Evolutionary conservation across 352 stramenopile genomes (phyloP), one percentile per base, ranked within the genome.

Genomic region (Globisporangium okanoganense): DNA sequence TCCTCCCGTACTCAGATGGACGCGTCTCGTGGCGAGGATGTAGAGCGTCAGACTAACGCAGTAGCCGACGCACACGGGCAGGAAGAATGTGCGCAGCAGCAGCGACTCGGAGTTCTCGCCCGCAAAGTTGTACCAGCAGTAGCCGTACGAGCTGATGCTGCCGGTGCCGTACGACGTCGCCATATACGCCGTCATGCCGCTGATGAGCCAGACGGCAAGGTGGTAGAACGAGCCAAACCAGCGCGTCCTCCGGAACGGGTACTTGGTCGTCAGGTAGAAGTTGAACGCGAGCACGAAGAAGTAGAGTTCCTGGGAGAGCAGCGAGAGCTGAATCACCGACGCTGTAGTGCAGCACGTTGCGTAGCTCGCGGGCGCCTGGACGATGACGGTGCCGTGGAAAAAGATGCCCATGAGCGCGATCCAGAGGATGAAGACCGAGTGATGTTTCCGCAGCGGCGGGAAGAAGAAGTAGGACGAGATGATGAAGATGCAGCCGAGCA

Each of bases 231-330:
- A 69, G 31, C 78, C 74, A 53, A 92, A 77, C 70, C 75, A 88
- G 45, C 78, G 69, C n/a, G 81, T 84, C 41, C 79, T 90, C 35
- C 72, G 73, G 64, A 96, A 96, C 55, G 87, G 87, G 63, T 88
- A 92, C 72, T 92, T 90, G 78, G 83, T 94, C 38, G 82, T 91
- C 67, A 89, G 91, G 72, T 94, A 94, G 44, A 92, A 89, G 69
- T 92, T 79, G 69, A 90, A 91, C 47, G 85, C 85, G 50, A 96
- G 74, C 35, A 80, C 79, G 61, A 91, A 93, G 58, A 94, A 86
- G 70, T 94, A 96, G 14, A 94, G 73, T 54, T 96, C 85, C 43
- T 92, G 80, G 5, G 75, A 83, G 24, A 94, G 63, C 50, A 96
- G 72, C 61, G 79, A 75, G 16, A 92, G 61, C 61, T 96, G 85